Evolutionary conservation across 2,329 filamentous ascomycete species (phyloP).

Genomic region (Cordyceps tenuipes): DNA sequence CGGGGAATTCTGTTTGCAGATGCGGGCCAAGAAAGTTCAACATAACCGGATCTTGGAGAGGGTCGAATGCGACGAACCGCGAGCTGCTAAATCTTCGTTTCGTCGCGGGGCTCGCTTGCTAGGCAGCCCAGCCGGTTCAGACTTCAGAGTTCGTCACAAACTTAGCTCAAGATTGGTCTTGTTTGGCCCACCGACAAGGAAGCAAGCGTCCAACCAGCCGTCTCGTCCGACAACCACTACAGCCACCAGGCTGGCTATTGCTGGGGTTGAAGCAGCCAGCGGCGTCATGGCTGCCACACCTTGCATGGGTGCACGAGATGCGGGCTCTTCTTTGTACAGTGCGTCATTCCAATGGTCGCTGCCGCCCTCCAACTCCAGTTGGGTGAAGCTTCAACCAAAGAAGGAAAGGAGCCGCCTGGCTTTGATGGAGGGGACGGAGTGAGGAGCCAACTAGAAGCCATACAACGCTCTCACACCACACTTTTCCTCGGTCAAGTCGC

Average conservation of each 20-base stretch:
- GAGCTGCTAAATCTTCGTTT: not conserved
- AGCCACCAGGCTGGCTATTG: not conserved
- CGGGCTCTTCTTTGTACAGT: slow-evolving; percentile 16
- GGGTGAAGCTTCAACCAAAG: not conserved
- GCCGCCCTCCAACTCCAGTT: not conserved
- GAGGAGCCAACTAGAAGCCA: slow-evolving; percentile 4
- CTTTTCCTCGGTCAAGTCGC: not conserved
- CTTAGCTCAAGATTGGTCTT: slow-evolving; percentile 3
- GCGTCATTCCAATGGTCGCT: slow-evolving; percentile 18
- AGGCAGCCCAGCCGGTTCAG: not conserved
- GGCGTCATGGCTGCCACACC: slow-evolving; percentile 9
- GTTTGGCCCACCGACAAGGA: slow-evolving; percentile 2
- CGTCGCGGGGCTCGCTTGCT: not conserved
- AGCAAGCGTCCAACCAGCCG: slow-evolving; percentile 5
- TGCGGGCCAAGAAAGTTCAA: not conserved
- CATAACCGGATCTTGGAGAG: slow-evolving; percentile 3
- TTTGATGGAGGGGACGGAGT: not conserved
- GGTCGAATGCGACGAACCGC: slow-evolving; percentile 13
- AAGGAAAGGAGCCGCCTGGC: not conserved
- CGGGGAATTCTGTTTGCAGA: not conserved
- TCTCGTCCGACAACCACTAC: not conserved
- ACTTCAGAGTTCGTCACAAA: slow-evolving; percentile 6
- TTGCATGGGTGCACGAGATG: not conserved
- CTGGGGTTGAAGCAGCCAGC: slow-evolving; percentile 1
- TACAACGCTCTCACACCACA: slow-evolving; percentile 1